Conservation (phyloP, 805 yeast species). For the Yarrowia sp. region DNA sequence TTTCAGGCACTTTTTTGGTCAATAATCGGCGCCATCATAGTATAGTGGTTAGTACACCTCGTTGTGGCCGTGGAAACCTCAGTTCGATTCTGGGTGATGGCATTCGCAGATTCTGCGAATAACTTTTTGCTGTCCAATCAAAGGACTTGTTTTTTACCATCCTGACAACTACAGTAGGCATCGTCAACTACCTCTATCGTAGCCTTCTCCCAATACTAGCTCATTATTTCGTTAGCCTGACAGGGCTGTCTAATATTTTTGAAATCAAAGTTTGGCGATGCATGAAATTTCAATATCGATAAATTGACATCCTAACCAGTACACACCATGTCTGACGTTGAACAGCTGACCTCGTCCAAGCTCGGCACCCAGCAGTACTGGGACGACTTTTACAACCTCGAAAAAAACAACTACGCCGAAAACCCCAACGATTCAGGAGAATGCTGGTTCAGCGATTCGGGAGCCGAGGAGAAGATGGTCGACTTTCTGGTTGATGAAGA, state of each 20-base stretch:
- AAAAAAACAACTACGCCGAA: slow-evolving; percentile 64
- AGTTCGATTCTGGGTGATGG: slow-evolving; percentile 46
- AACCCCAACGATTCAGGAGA: slow-evolving; percentile 90
- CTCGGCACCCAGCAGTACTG: slow-evolving; percentile 45
- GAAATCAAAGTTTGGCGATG: neutral
- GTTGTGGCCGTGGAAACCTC: slow-evolving; percentile 45
- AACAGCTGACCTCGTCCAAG: slow-evolving; percentile 15
- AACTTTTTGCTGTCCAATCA: neutral
- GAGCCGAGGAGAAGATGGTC: slow-evolving; percentile 84
- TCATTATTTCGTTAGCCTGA: too few species aligned
- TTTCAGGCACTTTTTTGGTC: neutral
- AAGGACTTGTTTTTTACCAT: too few species aligned
- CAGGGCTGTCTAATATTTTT: neutral
- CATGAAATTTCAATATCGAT: slow-evolving; percentile 11
- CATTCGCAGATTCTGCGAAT: slow-evolving; percentile 29
- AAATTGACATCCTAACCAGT: neutral
- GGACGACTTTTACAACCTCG: slow-evolving; percentile 81
- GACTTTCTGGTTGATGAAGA: slow-evolving; percentile 58
- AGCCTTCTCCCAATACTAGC: too few species aligned
- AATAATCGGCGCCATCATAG: slow-evolving; percentile 39
- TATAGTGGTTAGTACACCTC: slow-evolving; percentile 46
- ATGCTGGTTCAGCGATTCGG: slow-evolving; percentile 94
- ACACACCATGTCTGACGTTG: slow-evolving; percentile 23
- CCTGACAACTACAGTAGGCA: too few species aligned
- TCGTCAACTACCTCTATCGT: too few species aligned